These are phyloP conservation scores for Betula pendula DNA, from an alignment of 306 rosid species.

Conservation along the genomic window DNA sequence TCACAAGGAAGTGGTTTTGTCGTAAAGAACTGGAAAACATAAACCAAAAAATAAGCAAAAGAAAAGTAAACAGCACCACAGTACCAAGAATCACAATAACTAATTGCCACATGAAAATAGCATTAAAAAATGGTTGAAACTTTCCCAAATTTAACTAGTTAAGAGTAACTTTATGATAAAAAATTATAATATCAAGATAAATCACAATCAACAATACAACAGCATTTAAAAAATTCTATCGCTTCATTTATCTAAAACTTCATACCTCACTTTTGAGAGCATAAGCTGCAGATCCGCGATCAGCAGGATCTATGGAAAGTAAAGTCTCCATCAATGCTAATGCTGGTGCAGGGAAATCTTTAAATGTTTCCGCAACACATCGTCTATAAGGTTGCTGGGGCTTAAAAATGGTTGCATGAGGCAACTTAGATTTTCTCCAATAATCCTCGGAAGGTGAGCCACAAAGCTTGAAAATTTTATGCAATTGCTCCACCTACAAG, in stretches of 20 bases:
- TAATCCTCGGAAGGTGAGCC: constrained; percentile 94
- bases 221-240: constrained; percentile 4
- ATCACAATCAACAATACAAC: not conserved
- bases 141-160: not conserved
- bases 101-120: constrained; percentile 12
- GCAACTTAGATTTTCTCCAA: constrained; percentile 93
- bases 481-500: constrained; percentile 86
- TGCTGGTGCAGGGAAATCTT: constrained; percentile 86
- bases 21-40: constrained; percentile 67
- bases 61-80: not conserved
- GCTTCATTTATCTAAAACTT: constrained; percentile 15
- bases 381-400: constrained; percentile 93
- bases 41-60: constrained; percentile 20
- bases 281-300: constrained; percentile 82
- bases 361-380: constrained; percentile 76
- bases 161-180: not conserved
- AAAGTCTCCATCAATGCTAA: constrained; percentile 68
- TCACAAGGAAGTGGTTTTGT: constrained; percentile 93
- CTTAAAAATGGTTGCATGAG: constrained; percentile 93
- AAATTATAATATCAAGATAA: constrained; percentile 4
- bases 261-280: constrained; percentile 82
- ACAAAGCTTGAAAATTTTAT: constrained; percentile 90
- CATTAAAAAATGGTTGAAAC: not conserved
- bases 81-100: not conserved
- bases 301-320: constrained; percentile 86